Evolutionary conservation across 2,329 filamentous ascomycete species (phyloP).

Genomic region (Fusarium virguliforme): DNA sequence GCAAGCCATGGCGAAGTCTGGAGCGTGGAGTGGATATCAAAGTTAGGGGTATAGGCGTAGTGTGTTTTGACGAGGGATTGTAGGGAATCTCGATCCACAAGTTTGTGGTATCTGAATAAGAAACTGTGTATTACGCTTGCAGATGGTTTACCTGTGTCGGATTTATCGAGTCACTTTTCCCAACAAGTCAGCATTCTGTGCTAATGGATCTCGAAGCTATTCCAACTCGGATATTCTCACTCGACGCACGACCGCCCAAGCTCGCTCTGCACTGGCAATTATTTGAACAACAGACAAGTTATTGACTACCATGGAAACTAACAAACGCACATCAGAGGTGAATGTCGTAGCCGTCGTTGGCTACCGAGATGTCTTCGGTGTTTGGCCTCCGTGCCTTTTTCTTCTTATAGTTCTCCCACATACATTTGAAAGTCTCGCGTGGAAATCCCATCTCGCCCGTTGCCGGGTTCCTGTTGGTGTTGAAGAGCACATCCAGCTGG

Average conservation of each 20-base stretch:
- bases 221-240: neutral
- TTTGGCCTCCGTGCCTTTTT: neutral
- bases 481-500: neutral
- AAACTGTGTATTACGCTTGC: conserved; percentile 8
- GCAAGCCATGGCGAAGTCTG: conserved; percentile 39
- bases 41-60: conserved; percentile 31
- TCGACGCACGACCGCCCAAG: neutral
- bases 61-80: conserved; percentile 25
- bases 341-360: neutral
- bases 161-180: conserved; percentile 1
- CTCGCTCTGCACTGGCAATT: neutral
- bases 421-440: neutral
- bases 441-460: neutral
- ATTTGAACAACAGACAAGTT: neutral
- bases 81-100: conserved; percentile 3
- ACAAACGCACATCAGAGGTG: neutral
- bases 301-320: neutral
- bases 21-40: conserved; percentile 45
- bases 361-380: neutral
- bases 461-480: neutral
- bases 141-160: neutral
- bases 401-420: neutral
- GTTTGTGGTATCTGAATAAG: conserved; percentile 9
- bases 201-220: conserved; percentile 6
- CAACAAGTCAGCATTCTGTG: neutral